These are phyloP conservation scores for Polyporus arcularius DNA, from an alignment of 768 basidiomycete genomes.

Conservation along the genomic window DNA sequence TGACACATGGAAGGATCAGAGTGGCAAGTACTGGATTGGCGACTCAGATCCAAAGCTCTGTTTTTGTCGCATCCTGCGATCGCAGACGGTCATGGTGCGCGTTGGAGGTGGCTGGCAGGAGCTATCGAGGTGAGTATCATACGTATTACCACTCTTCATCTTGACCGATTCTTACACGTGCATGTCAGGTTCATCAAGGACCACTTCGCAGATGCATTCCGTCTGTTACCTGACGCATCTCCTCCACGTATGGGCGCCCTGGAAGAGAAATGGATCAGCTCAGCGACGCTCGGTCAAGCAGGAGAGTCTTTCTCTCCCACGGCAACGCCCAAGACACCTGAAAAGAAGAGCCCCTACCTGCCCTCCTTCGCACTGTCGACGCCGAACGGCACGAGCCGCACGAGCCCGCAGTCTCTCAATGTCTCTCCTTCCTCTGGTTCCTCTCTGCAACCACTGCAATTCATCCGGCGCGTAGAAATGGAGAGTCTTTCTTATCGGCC, in stretches of 20 bases:
- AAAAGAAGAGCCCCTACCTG: constrained; percentile 55
- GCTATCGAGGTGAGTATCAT: constrained; percentile 71
- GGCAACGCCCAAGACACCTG: constrained; percentile 62
- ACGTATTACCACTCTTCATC: background rate
- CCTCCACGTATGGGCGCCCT: constrained; percentile 41
- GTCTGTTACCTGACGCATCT: constrained; percentile 68
- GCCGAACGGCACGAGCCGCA: constrained; percentile 46
- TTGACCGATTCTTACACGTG: background rate
- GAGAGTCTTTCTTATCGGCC: constrained; percentile 55
- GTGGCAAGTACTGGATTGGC: constrained; percentile 96
- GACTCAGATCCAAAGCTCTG: constrained; percentile 87
- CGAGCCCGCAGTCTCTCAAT: constrained; percentile 46
- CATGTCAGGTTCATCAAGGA: constrained; percentile 74
- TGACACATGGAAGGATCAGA: constrained; percentile 89
- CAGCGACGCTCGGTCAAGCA: constrained; percentile 66
- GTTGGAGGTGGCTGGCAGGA: constrained; percentile 96
- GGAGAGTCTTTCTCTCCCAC: constrained; percentile 42
- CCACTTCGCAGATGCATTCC: constrained; percentile 84
- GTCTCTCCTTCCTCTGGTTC: constrained; percentile 68
- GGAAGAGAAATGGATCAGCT: constrained; percentile 86
- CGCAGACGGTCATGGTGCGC: constrained; percentile 94
- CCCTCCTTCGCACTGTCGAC: constrained; percentile 68
- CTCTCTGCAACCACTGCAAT: constrained; percentile 68
- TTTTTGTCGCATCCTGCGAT: constrained; percentile 88
- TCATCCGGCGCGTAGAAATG: constrained; percentile 76